Base-by-base conservation (phyloP, 371 early-diverging fungal genomes). In the Apophysomyces variabilis region DNA sequence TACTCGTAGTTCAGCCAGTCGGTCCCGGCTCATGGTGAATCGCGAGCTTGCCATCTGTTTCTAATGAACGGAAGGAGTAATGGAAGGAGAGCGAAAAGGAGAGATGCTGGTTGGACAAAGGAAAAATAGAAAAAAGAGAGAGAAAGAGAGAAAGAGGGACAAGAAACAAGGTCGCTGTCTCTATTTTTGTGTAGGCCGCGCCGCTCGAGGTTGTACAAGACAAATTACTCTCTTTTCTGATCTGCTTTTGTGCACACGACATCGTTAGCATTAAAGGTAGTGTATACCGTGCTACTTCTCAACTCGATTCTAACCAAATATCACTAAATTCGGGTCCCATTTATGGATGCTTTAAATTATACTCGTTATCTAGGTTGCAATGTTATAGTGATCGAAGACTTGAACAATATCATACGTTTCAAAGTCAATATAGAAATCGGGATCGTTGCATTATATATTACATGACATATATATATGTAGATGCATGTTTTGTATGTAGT, bases 1-100 rank as follows among this genome's bases (percentile, higher is more conserved):
- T 67, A 80, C 83, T 60, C 80, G 71, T 54, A 83, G 68, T 66
- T 83, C 83, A 35, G 83, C 83, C 35, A 83, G 65, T 35, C 83
- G 76, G 69, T 83, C 83, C 67, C 83, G 69, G 62, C 83, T 83
- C 83, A 83, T 83, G 58, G 83, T 83, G 58, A 80, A 83, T 68
- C 83, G 73, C 46, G 83, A 75, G 54, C 66, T 68, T 50, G 79
- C 65, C 76, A 76, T 79, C 46, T 67, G 59, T 43, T 60, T 58
- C 58, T 58, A 67, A 68, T 41, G 68, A 66, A 65, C 60, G 62
- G 69, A 70, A 54, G 39, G 70, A 69, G 65, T 66, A 69, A 54
- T 68, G 69, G 61, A 57, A 60, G 38, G 26, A 41, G 62, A 39
- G 21, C 46, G 47, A 61, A 64, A 66, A 58, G 46, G 56, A 46